These are phyloP conservation scores for Cadophora sp. DNA, from an alignment of 2,329 filamentous ascomycete genomes.

Conservation along the genomic window DNA sequence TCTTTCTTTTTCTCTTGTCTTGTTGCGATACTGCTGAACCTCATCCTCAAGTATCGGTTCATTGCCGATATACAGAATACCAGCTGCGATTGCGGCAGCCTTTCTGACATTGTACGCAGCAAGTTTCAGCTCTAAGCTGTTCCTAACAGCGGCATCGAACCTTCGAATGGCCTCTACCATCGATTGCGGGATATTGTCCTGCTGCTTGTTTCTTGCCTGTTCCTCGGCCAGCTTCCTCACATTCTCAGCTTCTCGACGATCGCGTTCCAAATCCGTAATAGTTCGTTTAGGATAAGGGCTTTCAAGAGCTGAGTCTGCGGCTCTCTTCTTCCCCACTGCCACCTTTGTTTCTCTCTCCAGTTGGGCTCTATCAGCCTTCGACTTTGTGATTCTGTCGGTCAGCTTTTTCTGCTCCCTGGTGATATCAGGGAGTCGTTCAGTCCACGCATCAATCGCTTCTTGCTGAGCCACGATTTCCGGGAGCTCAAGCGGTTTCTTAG, in stretches of 20 bases:
- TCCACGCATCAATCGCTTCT: background rate
- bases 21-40: background rate
- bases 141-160: background rate
- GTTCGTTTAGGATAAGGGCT: background rate
- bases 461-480: background rate
- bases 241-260: background rate
- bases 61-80: background rate
- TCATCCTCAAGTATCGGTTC: background rate
- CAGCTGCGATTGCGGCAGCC: background rate
- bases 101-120: background rate
- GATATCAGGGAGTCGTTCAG: background rate
- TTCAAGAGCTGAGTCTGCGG: background rate
- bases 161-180: background rate
- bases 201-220: background rate
- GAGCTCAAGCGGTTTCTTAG: background rate
- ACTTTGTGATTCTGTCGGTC: background rate
- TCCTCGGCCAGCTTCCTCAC: background rate
- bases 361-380: background rate
- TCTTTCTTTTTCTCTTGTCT: background rate
- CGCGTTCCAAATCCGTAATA: background rate
- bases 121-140: background rate
- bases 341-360: background rate
- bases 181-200: background rate
- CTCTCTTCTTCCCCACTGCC: constrained; percentile 12
- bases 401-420: background rate